Base-by-base conservation (phyloP, 495 filamentous ascomycete genomes). In the Penicillium roqueforti region DNA sequence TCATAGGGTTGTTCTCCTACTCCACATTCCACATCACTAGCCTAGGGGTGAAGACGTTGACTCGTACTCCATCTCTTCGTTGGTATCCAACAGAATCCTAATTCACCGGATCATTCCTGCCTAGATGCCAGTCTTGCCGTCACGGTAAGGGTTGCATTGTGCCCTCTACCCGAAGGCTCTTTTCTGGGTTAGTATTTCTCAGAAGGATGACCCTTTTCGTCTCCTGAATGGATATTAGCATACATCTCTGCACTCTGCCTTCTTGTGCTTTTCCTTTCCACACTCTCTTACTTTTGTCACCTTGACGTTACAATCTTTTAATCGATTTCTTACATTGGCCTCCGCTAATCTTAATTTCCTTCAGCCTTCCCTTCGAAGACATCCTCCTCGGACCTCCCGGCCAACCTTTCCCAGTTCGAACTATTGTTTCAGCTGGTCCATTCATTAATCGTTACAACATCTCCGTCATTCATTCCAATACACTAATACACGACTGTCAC, bases 1-100 rank as follows among this genome's bases (percentile, higher is more conserved):
- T 61, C 67, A 68, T 73, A 77, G 73, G 73, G 70, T 73, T 72
- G 32, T 60, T 52, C 46, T 63, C 62, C 65, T 73, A 65, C 66
- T 70, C 79, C 78, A 81, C 78, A 80, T 81, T 79, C 79, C 78
- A 68, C 73, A 77, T 72, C 71, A 57, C 52, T 59, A 58, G 65
- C 66, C 72, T 74, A 76, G 68, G 74, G 80, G 83, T 80, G 83
- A 83, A 86, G 80, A 80, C 82, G 82, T 86, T 86, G 74, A 76
- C 80, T 86, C 83, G 83, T 83, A 70, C 78, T 83, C 84, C 76
- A 79, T 78, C 80, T 80, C 69, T 73, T 60, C 61, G 59, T 65
- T 75, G 66, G 71, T 67, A 68, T 72, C 65, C 69, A 60, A 47
- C 64, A 73, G 61, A 66, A 54, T 66, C 61, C 58, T 48, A 60